Base-by-base conservation (phyloP, 108 stramenopile species). In the Pseudonitzschia multiseries region DNA sequence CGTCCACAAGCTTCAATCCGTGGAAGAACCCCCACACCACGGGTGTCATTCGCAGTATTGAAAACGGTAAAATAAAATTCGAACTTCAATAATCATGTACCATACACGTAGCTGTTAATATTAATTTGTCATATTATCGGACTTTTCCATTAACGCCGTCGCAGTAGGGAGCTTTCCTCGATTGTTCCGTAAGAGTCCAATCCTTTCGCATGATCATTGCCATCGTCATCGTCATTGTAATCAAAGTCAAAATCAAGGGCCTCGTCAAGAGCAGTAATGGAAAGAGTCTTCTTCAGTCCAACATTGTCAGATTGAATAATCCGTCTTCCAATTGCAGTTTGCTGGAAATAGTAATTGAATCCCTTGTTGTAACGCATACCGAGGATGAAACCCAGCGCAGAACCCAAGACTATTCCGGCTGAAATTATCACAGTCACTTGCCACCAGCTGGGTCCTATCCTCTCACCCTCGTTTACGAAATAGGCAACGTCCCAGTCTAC, bases 311-410 rank as follows among this genome's bases (percentile, higher is more conserved):
- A 71, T 10, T 21, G 10, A 18, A 65, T 61, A 29, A 85, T 52
- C 18, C 65, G 78, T 24, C 63, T 52, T 73, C 83, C 83, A 44
- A 77, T 17, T 8, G 48, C 50, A 32, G 75, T 78, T 60, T 78
- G 24, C 17, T 72, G 76, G 26, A 88, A 71, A 8, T 57, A 40
- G 15, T 65, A 15, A 72, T 89, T 86, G 84, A 89, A 89, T 43
- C 59, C 43, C 65, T 81, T 82, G 77, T 74, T 89, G 63, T 27
- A 54, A 31, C 79, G 78, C 93, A 93, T 91, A 14, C 89, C 86
- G 32, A 89, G 29, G 13, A 83, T 54, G 59, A 93, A 93, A 17
- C 93, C 89, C 64, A 81, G 46, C 2, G 69, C 8, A 22, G 76
- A 69, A 28, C 85, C 88, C 26, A 76, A 13, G 9, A 84, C 6